phyloP scores from a whole-genome alignment of 2,329 filamentous ascomycete species.

The Fusarium mangiferae region DNA sequence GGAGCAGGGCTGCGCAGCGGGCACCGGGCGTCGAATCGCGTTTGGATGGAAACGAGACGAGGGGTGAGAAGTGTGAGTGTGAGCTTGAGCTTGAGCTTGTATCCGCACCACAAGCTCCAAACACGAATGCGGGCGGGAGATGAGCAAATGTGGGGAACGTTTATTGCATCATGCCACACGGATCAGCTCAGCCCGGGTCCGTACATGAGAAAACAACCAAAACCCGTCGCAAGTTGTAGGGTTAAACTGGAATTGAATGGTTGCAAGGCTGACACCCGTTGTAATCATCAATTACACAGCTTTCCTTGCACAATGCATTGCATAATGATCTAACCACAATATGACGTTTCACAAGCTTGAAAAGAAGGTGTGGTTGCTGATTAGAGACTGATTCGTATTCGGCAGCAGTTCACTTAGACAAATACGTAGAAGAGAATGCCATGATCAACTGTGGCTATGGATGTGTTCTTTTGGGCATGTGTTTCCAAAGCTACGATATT shows the following conservation, averaged over 20 bases:
- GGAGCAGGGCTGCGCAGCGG: slow-evolving; percentile 6
- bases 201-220: slow-evolving; percentile 13
- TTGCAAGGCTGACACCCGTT: slow-evolving; percentile 2
- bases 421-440: neutral
- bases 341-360: slow-evolving; percentile 23
- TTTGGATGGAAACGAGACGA: slow-evolving; percentile 12
- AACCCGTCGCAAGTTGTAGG: slow-evolving; percentile 1
- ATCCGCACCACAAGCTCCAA: slow-evolving; percentile 23
- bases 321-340: slow-evolving; percentile 5
- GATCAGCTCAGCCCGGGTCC: slow-evolving; percentile 13
- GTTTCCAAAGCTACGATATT: neutral
- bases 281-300: neutral
- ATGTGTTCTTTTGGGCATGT: neutral
- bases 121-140: slow-evolving; percentile 34
- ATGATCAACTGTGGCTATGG: neutral
- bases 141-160: slow-evolving; percentile 37
- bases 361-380: slow-evolving; percentile 15
- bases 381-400: slow-evolving; percentile 41
- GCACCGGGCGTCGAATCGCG: slow-evolving; percentile 12
- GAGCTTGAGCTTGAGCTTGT: slow-evolving; percentile 23
- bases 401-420: neutral
- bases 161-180: slow-evolving; percentile 41
- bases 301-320: neutral
- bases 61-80: slow-evolving; percentile 13
- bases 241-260: neutral